Conservation (phyloP, 192 early-diverging fungal species). For the Linnemannia schmuckeri region DNA sequence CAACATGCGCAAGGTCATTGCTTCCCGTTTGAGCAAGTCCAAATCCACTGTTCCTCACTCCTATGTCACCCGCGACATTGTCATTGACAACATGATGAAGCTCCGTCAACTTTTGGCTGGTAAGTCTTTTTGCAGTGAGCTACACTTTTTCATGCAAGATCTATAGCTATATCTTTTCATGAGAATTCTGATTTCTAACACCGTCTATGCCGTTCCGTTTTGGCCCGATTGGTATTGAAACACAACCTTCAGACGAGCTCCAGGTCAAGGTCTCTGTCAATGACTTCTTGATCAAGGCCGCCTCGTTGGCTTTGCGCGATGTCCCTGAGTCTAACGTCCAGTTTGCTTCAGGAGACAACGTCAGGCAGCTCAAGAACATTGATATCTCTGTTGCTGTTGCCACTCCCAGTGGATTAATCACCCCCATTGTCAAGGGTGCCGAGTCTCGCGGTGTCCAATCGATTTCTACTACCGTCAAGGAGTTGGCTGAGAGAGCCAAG, state of each 20-base stretch:
- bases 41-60: conserved; percentile 75
- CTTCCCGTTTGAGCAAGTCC: conserved; percentile 67
- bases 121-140: conserved; percentile 22
- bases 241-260: conserved; percentile 43
- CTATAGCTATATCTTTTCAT: background rate
- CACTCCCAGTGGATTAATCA: conserved; percentile 86
- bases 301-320: conserved; percentile 84
- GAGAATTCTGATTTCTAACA: background rate
- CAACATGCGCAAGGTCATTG: conserved; percentile 77
- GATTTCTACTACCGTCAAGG: conserved; percentile 81
- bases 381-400: conserved; percentile 90
- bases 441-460: conserved; percentile 79
- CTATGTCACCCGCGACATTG: conserved; percentile 66
- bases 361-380: conserved; percentile 83
- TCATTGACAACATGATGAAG: conserved; percentile 63
- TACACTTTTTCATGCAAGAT: background rate
- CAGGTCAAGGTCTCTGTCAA: conserved; percentile 81
- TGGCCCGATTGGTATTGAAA: conserved; percentile 2
- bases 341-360: conserved; percentile 49
- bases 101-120: conserved; percentile 60
- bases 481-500: conserved; percentile 82
- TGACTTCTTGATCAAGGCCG: conserved; percentile 96
- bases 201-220: background rate
- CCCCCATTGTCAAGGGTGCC: conserved; percentile 82
- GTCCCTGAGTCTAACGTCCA: conserved; percentile 84